Conservation (phyloP, 805 yeast species). For the Wickerhamiella shivajii region DNA sequence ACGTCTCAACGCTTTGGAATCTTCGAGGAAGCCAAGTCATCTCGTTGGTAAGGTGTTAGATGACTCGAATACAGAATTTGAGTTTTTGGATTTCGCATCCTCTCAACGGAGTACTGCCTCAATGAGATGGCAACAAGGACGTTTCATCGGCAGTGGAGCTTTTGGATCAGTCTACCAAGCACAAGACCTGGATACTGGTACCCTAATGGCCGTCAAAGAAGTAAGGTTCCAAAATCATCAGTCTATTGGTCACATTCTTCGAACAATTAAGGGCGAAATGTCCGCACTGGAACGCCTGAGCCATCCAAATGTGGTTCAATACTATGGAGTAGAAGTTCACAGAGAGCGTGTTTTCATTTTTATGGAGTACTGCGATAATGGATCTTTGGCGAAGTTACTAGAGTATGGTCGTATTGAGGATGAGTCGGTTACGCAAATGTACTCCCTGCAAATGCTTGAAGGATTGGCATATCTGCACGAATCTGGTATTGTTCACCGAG, state of each 20-base stretch:
- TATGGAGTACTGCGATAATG: slow-evolving; percentile 96
- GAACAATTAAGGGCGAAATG: slow-evolving; percentile 91
- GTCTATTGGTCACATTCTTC: slow-evolving; percentile 68
- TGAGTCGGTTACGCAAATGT: slow-evolving; percentile 81
- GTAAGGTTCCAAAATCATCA: slow-evolving; percentile 80
- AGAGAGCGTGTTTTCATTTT: slow-evolving; percentile 87
- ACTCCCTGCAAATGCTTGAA: slow-evolving; percentile 83
- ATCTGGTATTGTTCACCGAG: slow-evolving; percentile 91
- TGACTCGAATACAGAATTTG: slow-evolving; percentile 74
- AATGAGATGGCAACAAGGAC: slow-evolving; percentile 94
- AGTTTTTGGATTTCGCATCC: slow-evolving; percentile 71
- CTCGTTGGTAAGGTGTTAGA: slow-evolving; percentile 81
- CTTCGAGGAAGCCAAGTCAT: slow-evolving; percentile 33
- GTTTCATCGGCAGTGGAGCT: slow-evolving; percentile 86
- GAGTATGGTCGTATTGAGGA: slow-evolving; percentile 93
- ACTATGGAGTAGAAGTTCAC: slow-evolving; percentile 94
- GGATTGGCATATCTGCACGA: slow-evolving; percentile 91
- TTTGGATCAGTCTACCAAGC: slow-evolving; percentile 93
- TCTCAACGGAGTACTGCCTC: slow-evolving; percentile 80
- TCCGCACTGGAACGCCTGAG: slow-evolving; percentile 85
- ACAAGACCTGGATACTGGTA: slow-evolving; percentile 85
- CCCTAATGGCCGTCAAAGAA: slow-evolving; percentile 93
- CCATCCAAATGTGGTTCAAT: slow-evolving; percentile 94
- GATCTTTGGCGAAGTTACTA: slow-evolving; percentile 69
- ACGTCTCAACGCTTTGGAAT: slow-evolving; percentile 51